phyloP scores from a whole-genome alignment of 345 rosid species.

The Ailanthus altissimus region DNA sequence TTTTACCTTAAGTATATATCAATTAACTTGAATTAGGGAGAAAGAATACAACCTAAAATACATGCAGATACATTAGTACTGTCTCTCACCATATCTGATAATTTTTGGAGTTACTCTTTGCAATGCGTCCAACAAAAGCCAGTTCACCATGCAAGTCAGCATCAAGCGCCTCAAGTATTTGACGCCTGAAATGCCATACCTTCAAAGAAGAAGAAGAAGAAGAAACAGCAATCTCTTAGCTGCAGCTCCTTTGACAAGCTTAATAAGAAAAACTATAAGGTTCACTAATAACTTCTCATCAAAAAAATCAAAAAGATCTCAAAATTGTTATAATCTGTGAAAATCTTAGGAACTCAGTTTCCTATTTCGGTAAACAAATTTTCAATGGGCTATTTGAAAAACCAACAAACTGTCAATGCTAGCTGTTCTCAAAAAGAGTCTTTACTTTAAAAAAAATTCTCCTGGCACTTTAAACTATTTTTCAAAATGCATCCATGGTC shows the following conservation, averaged over 20 bases:
- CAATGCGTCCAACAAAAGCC: conserved; percentile 55
- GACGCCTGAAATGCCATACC: conserved; percentile 97
- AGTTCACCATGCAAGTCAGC: conserved; percentile 55
- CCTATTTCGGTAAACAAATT: not conserved
- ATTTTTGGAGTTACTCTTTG: conserved; percentile 71
- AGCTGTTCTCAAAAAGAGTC: not conserved
- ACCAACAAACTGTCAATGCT: not conserved
- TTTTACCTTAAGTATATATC: not conserved
- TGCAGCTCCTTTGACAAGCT: not conserved
- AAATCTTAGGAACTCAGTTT: not conserved
- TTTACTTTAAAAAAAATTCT: not conserved
- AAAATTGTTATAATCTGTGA: too few species aligned
- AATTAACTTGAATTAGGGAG: not conserved
- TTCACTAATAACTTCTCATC: not conserved
- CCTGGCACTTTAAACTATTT: not conserved
- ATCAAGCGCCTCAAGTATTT: conserved; percentile 54
- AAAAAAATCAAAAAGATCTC: not conserved
- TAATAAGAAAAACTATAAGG: not conserved
- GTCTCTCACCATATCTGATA: conserved; percentile 83
- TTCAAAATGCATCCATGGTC: not conserved
- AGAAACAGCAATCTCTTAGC: not conserved
- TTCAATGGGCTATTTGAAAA: not conserved
- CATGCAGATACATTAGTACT: not conserved
- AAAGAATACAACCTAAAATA: not conserved
- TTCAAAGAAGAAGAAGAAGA: conserved; percentile 31